Percentiles rank a stretch among this genome's conserved stretches.
These are phyloP conservation scores for Schizochytrium sp. DNA, from an alignment of 108 stramenopile species.

Conservation along the genomic window DNA sequence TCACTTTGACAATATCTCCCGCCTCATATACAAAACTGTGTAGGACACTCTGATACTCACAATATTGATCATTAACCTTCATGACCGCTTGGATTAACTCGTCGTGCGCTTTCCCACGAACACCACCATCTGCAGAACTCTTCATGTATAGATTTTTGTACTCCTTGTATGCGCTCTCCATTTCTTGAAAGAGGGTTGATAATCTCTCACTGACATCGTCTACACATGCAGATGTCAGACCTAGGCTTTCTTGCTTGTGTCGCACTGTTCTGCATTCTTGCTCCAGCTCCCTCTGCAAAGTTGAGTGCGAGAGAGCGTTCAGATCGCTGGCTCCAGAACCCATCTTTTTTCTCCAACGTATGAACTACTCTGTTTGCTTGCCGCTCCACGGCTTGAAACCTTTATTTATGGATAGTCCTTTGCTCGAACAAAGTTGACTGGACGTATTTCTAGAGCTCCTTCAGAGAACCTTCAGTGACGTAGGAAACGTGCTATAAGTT, in stretches of 20 bases:
- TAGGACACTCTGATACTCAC: background rate
- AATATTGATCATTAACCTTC: slow-evolving; percentile 38
- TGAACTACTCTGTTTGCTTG: no score
- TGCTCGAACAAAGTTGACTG: no score
- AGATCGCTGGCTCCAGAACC: slow-evolving; percentile 51
- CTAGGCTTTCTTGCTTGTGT: background rate
- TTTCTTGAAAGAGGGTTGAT: background rate
- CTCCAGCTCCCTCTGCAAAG: background rate
- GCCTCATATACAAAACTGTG: background rate
- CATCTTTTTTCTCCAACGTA: background rate
- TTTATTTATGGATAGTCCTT: no score
- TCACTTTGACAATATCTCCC: slow-evolving; percentile 48
- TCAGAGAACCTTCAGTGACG: no score
- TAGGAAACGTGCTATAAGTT: no score
- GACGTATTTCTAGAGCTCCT: no score
- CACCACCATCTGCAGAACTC: background rate
- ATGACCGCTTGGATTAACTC: background rate
- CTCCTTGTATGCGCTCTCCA: slow-evolving; percentile 2
- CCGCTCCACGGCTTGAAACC: no score
- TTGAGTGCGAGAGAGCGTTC: slow-evolving; percentile 1
- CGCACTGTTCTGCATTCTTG: background rate
- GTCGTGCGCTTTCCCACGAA: background rate
- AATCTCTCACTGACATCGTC: background rate
- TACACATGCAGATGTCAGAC: background rate
- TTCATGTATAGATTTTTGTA: background rate